phyloP scores from a whole-genome alignment of 208 protist species.

The Porcisia deanei region DNA sequence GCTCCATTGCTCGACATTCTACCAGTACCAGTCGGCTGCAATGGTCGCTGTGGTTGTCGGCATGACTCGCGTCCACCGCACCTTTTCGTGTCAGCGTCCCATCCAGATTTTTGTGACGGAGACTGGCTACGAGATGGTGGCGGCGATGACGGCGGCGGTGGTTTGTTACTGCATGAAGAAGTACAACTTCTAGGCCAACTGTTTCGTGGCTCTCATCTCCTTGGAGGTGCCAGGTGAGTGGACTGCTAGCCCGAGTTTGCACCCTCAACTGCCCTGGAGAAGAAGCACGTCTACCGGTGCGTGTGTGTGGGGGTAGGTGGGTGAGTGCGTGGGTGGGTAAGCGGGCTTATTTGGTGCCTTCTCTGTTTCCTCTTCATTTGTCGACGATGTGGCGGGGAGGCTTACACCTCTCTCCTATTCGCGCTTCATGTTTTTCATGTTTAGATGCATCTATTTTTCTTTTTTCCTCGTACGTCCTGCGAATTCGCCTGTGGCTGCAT shows the following conservation, averaged over 20 bases:
- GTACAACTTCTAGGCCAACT: slow-evolving; percentile 42
- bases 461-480: not conserved
- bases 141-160: slow-evolving; percentile 59
- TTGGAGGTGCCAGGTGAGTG: not conserved
- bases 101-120: slow-evolving; percentile 77
- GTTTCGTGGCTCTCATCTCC: not conserved
- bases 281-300: not conserved
- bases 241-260: too few species aligned
- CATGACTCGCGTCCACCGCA: slow-evolving; percentile 57
- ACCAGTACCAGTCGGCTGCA: slow-evolving; percentile 66
- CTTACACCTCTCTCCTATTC: not conserved
- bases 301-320: not conserved
- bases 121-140: slow-evolving; percentile 68
- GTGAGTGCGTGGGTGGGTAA: not conserved
- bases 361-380: slow-evolving; percentile 6
- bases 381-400: slow-evolving; percentile 3
- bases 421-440: not conserved
- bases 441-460: slow-evolving; percentile 4
- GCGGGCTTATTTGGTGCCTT: not conserved
- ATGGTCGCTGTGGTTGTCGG: slow-evolving; percentile 50
- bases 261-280: not conserved
- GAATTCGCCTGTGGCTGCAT: not conserved
- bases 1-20: slow-evolving; percentile 49
- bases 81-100: slow-evolving; percentile 78
- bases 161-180: slow-evolving; percentile 63